Evolutionary conservation across 768 basidiomycete genomes (phyloP).

Genomic region (Pisolithus albus): DNA sequence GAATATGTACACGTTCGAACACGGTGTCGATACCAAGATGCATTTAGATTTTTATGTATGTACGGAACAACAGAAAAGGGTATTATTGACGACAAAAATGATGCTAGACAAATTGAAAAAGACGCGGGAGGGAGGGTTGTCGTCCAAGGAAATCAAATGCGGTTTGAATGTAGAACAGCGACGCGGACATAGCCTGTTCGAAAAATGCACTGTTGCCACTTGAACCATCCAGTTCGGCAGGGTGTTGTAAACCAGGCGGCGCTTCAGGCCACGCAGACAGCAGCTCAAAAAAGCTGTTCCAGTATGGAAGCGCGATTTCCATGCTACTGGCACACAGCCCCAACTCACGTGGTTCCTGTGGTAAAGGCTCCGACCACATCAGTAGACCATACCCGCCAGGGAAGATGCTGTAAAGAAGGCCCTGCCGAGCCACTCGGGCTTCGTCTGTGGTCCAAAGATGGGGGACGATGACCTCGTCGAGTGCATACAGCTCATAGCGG

Average conservation of each 20-base stretch:
- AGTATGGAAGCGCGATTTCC: not conserved
- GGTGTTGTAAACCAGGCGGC: not conserved
- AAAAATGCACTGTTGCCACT: not conserved
- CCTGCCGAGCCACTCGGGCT: not conserved
- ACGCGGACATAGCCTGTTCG: not conserved
- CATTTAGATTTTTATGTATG: too few species aligned
- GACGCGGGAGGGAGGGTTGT: not conserved
- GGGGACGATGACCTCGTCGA: constrained; percentile 9
- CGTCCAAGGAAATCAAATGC: not conserved
- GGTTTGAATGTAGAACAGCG: not conserved
- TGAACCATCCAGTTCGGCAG: not conserved
- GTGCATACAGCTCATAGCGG: constrained; percentile 2
- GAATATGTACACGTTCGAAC: too few species aligned
- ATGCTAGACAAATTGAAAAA: not conserved
- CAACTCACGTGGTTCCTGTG: not conserved
- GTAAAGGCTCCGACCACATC: constrained; percentile 1
- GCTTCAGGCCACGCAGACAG: not conserved
- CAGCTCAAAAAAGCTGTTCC: not conserved
- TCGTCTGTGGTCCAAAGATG: constrained; percentile 1
- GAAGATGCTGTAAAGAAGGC: constrained; percentile 4
- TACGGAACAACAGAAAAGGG: too few species aligned
- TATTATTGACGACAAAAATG: too few species aligned
- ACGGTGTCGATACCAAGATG: too few species aligned
- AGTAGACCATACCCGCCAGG: not conserved
- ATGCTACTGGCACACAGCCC: not conserved